phyloP scores from a whole-genome alignment of 163 green algal species.

The Chloromonas sp. region DNA sequence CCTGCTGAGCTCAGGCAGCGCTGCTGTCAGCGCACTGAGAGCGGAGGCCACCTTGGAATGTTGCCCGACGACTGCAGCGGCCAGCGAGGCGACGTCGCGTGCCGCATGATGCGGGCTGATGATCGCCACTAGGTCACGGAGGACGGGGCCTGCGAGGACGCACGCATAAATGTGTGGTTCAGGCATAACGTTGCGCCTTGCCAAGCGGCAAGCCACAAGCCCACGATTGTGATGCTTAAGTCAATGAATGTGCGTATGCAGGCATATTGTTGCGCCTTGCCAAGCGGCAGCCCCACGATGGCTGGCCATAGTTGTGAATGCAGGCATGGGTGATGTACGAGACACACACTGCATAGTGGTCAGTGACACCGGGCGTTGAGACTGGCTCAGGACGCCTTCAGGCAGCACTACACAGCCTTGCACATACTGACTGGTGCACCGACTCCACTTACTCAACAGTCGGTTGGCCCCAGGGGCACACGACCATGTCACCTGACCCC shows the following conservation, averaged over 20 bases:
- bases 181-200: too few relatives aligned
- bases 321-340: not conserved
- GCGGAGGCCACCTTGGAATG: not conserved
- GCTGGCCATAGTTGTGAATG: not conserved
- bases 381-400: too few relatives aligned
- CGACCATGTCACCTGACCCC: not conserved
- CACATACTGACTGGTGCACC: too few relatives aligned
- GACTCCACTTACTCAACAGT: not conserved
- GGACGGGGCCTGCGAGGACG: not conserved
- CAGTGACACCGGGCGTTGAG: too few relatives aligned
- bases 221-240: too few relatives aligned
- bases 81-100: not conserved
- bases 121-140: not conserved
- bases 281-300: too few relatives aligned
- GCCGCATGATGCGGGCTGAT: not conserved
- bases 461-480: not conserved
- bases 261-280: too few relatives aligned
- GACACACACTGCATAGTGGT: too few relatives aligned
- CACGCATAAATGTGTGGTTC: not conserved
- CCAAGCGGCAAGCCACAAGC: too few relatives aligned
- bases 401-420: too few relatives aligned
- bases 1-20: not conserved
- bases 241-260: too few relatives aligned
- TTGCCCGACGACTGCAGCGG: not conserved
- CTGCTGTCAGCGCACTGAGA: not conserved